A percentile compares a stretch with the other conserved stretches of the same genome.
phyloP scores from a whole-genome alignment of 306 rosid species.

The Ammopiptanthus mongolicus region DNA sequence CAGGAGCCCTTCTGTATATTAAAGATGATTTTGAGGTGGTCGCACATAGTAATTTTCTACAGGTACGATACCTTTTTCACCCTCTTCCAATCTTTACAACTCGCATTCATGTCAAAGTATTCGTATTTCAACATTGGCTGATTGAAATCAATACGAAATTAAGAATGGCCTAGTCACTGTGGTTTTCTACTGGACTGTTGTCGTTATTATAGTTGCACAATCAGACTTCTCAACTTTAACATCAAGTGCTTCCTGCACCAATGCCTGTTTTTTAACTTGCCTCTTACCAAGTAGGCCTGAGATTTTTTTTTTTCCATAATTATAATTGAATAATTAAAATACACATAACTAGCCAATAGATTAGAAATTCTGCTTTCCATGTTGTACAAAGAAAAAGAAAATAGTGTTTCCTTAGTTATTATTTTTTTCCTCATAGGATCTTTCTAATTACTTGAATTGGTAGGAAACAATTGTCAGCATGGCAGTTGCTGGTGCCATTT shows the following conservation, averaged over 20 bases:
- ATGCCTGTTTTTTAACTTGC: background rate
- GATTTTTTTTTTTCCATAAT: background rate
- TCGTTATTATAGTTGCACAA: background rate
- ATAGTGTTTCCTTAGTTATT: background rate
- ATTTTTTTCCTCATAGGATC: background rate
- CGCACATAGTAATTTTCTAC: conserved; percentile 23
- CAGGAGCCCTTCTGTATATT: conserved; percentile 46
- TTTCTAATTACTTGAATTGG: conserved; percentile 4
- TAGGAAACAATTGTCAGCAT: conserved; percentile 93
- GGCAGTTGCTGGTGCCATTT: conserved; percentile 84
- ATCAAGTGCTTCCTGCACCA: background rate
- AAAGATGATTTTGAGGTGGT: conserved; percentile 35
- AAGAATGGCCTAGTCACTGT: background rate
- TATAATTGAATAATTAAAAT: background rate
- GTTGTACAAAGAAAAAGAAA: background rate
- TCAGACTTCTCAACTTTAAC: background rate
- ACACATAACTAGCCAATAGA: background rate
- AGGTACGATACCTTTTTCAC: conserved; percentile 17
- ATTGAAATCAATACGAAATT: background rate
- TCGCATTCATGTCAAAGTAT: background rate
- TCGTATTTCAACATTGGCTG: background rate
- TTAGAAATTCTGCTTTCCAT: background rate
- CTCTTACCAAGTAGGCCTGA: background rate
- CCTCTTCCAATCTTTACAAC: background rate
- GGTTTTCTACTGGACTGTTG: background rate